These are phyloP conservation scores for Solanum gandarillasii DNA, from an alignment of 257 asterid species.

Conservation along the genomic window DNA sequence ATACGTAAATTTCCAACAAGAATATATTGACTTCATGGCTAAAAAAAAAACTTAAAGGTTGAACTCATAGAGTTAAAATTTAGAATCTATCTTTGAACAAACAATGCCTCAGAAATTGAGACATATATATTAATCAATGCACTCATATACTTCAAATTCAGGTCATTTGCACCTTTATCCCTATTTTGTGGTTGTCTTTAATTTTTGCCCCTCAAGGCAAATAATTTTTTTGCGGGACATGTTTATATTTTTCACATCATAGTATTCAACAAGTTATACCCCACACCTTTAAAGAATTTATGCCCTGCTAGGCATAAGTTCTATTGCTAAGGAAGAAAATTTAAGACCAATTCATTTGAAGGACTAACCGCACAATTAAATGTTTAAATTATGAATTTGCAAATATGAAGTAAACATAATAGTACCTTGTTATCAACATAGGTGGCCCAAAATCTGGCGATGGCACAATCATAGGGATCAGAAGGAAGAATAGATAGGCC, in stretches of 20 bases:
- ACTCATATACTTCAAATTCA: neutral
- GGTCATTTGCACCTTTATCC: neutral
- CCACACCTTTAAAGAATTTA: too few species aligned
- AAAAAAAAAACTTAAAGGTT: neutral
- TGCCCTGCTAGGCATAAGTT: neutral
- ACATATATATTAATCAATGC: neutral
- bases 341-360: neutral
- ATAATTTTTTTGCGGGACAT: neutral
- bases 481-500: slow-evolving; percentile 30
- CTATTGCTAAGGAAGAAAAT: too few species aligned
- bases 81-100: neutral
- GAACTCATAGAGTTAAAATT: neutral
- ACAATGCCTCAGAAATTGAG: neutral
- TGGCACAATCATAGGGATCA: slow-evolving; percentile 29
- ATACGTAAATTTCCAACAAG: neutral
- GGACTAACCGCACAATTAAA: neutral
- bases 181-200: neutral
- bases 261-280: neutral
- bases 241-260: neutral
- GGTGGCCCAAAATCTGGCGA: slow-evolving; percentile 22
- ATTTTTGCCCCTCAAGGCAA: neutral
- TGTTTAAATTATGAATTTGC: neutral
- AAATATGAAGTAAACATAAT: neutral
- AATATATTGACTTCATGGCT: neutral
- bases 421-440: slow-evolving; percentile 15